Evolutionary conservation across 805 yeast genomes (phyloP), one percentile per base, ranked within the genome.

Genomic region (Jamesozyma rosinii): DNA sequence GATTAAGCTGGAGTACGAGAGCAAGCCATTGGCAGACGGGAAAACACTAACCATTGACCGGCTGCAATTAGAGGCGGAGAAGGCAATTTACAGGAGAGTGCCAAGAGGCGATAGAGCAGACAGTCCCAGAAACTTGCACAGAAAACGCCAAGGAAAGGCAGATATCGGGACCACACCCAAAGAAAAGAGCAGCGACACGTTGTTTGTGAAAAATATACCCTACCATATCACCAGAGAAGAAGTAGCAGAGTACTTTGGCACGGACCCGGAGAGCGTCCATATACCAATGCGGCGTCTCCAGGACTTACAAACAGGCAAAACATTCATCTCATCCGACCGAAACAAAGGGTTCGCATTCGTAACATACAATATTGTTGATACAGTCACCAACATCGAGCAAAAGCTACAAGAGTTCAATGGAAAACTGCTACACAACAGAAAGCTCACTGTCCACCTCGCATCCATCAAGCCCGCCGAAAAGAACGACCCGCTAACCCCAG

Each of bases 341-440:
- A 58, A 70, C 65, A 57, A 71, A 67, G 83, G 83, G 20, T 76
- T 73, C 53, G 82, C 77, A 6, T 78, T 77, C 56, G 74, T 76
- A 41, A 75, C 76, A 45, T 75, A 75, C 51, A 68, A 60, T 36
- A 49, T 62, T 40, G 38, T 51, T 18, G 31, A 30, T 17, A 66
- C 66, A 36, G 15, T 11, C 11, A 30, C 27, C 5, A 11, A 15
- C 5, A 13, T 40, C 10, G 32, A 42, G 11, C 70, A 71, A 38
- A 94, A 85, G 55, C 74, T 85, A 47, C 75, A 70, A 32, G 74
- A 75, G 52, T 77, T 77, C 62, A 72, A 81, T 48, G 92, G 86
- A 38, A 70, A 69, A 55, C 72, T 69, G 42, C 65, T 81, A 51
- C 75, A 75, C 45, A 95, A 82, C 41, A 74, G 83, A 58, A 70